These are phyloP conservation scores for Pinus taeda DNA, from an alignment of 75 land plant species.

Conservation along the genomic window DNA sequence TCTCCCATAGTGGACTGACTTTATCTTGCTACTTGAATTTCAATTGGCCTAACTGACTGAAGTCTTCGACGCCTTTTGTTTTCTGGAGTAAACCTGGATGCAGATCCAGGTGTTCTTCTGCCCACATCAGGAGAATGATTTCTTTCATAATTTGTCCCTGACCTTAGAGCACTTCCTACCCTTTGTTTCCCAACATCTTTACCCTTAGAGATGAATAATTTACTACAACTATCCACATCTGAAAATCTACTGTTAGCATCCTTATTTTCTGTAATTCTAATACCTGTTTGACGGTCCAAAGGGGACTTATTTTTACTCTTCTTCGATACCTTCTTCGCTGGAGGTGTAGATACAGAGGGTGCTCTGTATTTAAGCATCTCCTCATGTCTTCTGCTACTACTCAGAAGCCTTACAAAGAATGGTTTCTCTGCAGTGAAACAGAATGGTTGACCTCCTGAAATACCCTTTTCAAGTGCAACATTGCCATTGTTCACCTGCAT, in stretches of 20 bases:
- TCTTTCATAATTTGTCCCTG: slow-evolving; percentile 6
- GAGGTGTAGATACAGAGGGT: slow-evolving; percentile 18
- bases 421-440: slow-evolving; percentile 70
- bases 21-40: slow-evolving; percentile 8
- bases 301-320: slow-evolving; percentile 42
- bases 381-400: slow-evolving; percentile 23
- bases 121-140: neutral
- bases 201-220: slow-evolving; percentile 11
- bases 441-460: slow-evolving; percentile 9
- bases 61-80: slow-evolving; percentile 65
- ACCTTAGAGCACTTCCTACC: slow-evolving; percentile 1
- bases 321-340: slow-evolving; percentile 18
- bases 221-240: slow-evolving; percentile 13
- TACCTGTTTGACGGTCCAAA: slow-evolving; percentile 1
- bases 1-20: too few species aligned
- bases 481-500: slow-evolving; percentile 86
- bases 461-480: slow-evolving; percentile 49
- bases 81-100: slow-evolving; percentile 52
- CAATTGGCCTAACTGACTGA: slow-evolving; percentile 15
- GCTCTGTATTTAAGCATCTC: slow-evolving; percentile 33
- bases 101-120: slow-evolving; percentile 5
- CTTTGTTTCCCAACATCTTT: slow-evolving; percentile 19
- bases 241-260: neutral
- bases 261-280: slow-evolving; percentile 8
- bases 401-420: slow-evolving; percentile 60